phyloP scores from a whole-genome alignment of 179 eudicot species.

The Spinacia oleracea region DNA sequence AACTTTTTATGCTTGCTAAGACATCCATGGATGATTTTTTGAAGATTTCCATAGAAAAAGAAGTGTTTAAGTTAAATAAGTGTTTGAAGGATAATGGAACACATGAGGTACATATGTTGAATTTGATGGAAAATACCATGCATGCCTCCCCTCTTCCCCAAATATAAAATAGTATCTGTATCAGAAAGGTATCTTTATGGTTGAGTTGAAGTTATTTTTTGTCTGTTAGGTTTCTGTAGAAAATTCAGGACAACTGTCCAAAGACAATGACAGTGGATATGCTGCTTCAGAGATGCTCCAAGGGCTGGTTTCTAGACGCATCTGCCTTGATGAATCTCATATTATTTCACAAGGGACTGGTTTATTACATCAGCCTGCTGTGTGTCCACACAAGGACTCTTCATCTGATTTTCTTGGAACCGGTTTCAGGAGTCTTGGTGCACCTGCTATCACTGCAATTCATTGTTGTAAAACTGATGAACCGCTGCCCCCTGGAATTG shows the following conservation, averaged over 20 bases:
- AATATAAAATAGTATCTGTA: not conserved
- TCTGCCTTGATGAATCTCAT: conserved; percentile 26
- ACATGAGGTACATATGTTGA: conserved; percentile 47
- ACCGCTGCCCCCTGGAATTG: conserved; percentile 49
- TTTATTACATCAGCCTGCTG: conserved; percentile 22
- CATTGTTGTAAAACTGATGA: conserved; percentile 37
- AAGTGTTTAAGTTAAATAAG: conserved; percentile 42
- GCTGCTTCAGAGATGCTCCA: conserved; percentile 20
- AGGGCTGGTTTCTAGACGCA: conserved; percentile 10
- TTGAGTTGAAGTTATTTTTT: not conserved
- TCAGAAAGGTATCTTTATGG: not conserved
- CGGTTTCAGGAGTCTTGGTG: conserved; percentile 45
- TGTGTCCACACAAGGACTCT: conserved; percentile 23
- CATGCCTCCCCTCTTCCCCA: not conserved
- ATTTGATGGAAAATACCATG: not conserved
- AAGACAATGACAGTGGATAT: conserved; percentile 18
- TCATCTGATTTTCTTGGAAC: conserved; percentile 35
- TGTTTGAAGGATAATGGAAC: conserved; percentile 26
- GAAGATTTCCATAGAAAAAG: conserved; percentile 46
- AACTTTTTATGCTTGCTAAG: conserved; percentile 54
- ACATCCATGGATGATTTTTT: conserved; percentile 45
- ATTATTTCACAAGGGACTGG: conserved; percentile 23
- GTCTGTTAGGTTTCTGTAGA: conserved; percentile 43
- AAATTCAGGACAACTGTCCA: conserved; percentile 24
- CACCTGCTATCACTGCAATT: conserved; percentile 27